Conservation (phyloP, 2,329 filamentous ascomycete species). For the Dryadomyces sulphureus region DNA sequence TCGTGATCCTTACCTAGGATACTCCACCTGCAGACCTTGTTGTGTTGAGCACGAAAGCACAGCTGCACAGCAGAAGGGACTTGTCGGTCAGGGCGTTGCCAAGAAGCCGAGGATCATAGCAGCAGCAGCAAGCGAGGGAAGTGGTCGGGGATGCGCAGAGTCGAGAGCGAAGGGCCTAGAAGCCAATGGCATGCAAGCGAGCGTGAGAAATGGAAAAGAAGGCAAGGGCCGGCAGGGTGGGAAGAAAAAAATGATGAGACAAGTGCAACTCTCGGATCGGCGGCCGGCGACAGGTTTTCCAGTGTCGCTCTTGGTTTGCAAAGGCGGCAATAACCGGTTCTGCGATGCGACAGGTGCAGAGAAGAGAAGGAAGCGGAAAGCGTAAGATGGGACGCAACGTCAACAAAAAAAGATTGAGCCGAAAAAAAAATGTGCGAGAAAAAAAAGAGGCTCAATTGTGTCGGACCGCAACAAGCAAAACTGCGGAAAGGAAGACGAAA, state of each 20-base stretch:
- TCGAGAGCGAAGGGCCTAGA: background rate
- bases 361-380: background rate
- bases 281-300: no score
- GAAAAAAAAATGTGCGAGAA: background rate
- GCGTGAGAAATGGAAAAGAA: background rate
- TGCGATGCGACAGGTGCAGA: background rate
- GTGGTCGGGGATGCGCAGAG: background rate
- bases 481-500: no score
- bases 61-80: conserved; percentile 2
- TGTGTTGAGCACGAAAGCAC: background rate
- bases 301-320: no score
- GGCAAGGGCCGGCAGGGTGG: no score
- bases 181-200: background rate
- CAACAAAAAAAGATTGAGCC: background rate
- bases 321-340: no score
- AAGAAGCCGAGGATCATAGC: background rate
- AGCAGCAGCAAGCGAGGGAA: background rate
- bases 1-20: background rate
- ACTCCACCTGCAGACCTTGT: conserved; percentile 2
- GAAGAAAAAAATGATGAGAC: no score
- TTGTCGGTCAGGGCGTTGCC: background rate
- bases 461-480: background rate
- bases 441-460: background rate
- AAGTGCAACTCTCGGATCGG: background rate
- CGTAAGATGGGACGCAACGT: background rate